Percentiles rank a stretch among this genome's conserved stretches.
These are phyloP conservation scores for Melampsora occidentalis DNA, from an alignment of 1,284 basidiomycete genomes.

Conservation along the genomic window DNA sequence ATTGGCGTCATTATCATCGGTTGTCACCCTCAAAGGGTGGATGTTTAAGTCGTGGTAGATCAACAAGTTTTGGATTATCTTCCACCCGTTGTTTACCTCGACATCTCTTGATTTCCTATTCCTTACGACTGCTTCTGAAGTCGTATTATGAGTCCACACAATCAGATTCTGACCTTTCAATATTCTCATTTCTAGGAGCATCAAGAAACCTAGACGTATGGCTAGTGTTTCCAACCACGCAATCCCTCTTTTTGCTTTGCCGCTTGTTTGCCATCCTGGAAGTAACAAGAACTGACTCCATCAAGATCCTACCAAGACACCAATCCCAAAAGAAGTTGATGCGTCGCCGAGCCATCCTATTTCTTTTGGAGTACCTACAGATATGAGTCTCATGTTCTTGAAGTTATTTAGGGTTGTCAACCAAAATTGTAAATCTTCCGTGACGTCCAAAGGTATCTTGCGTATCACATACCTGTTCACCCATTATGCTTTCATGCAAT, in stretches of 20 bases:
- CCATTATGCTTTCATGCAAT: neutral
- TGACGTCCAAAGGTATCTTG: neutral
- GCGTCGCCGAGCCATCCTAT: conserved; percentile 9
- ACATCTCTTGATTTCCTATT: neutral
- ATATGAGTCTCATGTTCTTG: neutral
- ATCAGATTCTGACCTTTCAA: neutral
- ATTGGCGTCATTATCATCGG: neutral
- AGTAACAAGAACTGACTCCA: conserved; percentile 9
- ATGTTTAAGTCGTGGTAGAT: neutral
- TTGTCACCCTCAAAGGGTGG: neutral
- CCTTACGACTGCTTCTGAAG: neutral
- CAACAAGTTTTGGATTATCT: neutral
- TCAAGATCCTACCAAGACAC: neutral
- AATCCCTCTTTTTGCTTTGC: neutral
- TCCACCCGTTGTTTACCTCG: neutral
- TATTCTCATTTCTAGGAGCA: neutral
- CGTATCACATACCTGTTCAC: neutral
- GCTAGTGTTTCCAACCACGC: conserved; percentile 7
- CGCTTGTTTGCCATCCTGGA: neutral
- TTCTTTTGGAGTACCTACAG: neutral
- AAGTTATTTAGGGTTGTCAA: neutral
- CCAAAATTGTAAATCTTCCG: neutral
- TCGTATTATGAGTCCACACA: conserved; percentile 5
- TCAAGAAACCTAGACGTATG: conserved; percentile 1
- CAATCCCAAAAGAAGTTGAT: conserved; percentile 9